Evolutionary conservation across 352 stramenopile species (phyloP).

Genomic region (Globisporangium paddicum): DNA sequence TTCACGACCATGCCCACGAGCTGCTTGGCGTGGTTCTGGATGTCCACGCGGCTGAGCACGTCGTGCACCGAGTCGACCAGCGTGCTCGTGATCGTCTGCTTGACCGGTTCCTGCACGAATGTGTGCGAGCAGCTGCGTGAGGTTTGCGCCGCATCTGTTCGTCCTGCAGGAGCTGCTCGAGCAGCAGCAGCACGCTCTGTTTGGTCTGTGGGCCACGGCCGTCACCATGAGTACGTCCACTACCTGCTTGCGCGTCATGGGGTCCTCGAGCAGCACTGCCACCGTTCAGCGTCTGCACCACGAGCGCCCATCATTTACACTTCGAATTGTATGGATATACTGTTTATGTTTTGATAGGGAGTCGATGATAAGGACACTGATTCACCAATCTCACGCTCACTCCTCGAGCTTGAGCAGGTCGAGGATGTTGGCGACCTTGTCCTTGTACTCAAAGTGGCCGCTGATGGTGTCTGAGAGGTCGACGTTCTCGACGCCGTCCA

Average conservation of each 20-base stretch:
- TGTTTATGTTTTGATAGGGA: too few relatives aligned
- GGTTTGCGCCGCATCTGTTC: constrained; percentile 39
- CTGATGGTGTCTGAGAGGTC: constrained; percentile 74
- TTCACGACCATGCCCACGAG: constrained; percentile 77
- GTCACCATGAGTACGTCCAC: constrained; percentile 46
- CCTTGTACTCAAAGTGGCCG: constrained; percentile 86
- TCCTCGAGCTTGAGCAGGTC: constrained; percentile 64
- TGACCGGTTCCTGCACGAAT: constrained; percentile 62
- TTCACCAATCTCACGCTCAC: too few relatives aligned
- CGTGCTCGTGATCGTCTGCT: constrained; percentile 50
- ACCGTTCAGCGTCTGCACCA: constrained; percentile 57
- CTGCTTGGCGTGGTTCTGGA: constrained; percentile 81
- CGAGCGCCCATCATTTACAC: constrained; percentile 25
- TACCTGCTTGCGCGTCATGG: constrained; percentile 45
- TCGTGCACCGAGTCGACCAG: constrained; percentile 69
- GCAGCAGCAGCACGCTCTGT: constrained; percentile 40
- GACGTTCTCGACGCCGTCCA: constrained; percentile 75
- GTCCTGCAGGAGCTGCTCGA: constrained; percentile 65
- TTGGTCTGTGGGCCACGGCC: constrained; percentile 43
- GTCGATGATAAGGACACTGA: too few relatives aligned
- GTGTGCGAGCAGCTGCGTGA: constrained; percentile 66
- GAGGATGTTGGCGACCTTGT: constrained; percentile 78
- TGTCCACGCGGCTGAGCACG: constrained; percentile 64
- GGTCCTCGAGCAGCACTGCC: constrained; percentile 45
- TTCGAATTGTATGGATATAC: too few relatives aligned